phyloP scores from a whole-genome alignment of 2,329 filamentous ascomycete species.

The Zymoseptoria brevis region DNA sequence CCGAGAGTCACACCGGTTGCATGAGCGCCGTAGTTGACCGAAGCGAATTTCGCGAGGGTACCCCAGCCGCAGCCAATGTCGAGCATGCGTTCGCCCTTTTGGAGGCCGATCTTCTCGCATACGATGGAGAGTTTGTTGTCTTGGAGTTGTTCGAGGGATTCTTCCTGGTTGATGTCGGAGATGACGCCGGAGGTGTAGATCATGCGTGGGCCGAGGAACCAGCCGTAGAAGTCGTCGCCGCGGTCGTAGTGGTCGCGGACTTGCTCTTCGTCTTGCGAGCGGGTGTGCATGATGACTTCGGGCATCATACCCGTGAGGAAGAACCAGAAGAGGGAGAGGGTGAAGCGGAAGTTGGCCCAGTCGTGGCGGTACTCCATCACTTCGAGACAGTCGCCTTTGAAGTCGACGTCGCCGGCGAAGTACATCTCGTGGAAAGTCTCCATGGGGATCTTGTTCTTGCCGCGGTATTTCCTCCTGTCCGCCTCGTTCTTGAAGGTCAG shows the following conservation, averaged over 20 bases:
- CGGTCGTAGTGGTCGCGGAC: slow-evolving; percentile 96
- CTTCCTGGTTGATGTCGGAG: slow-evolving; percentile 76
- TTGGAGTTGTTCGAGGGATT: slow-evolving; percentile 88
- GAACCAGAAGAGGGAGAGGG: slow-evolving; percentile 73
- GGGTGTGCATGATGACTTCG: slow-evolving; percentile 86
- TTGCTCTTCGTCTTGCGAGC: slow-evolving; percentile 94
- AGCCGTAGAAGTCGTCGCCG: slow-evolving; percentile 96
- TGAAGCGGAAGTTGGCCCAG: slow-evolving; percentile 93
- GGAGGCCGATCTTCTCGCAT: slow-evolving; percentile 86
- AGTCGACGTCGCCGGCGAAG: slow-evolving; percentile 88
- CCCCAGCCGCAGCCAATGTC: slow-evolving; percentile 99
- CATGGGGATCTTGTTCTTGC: slow-evolving; percentile 74
- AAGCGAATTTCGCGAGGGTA: slow-evolving; percentile 87
- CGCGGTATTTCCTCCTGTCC: slow-evolving; percentile 60
- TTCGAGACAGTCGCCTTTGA: slow-evolving; percentile 88
- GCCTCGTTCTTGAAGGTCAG: slow-evolving; percentile 64
- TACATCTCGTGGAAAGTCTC: slow-evolving; percentile 98
- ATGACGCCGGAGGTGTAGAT: slow-evolving; percentile 97
- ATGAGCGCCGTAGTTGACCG: slow-evolving; percentile 78
- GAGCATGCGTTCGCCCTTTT: slow-evolving; percentile 73
- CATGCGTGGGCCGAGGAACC: slow-evolving; percentile 98
- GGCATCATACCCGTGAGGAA: slow-evolving; percentile 82
- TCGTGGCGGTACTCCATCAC: slow-evolving; percentile 90
- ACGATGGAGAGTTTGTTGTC: slow-evolving; percentile 95
- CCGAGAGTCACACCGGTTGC: slow-evolving; percentile 89